A percentile compares a stretch with the other conserved stretches of the same genome.
Evolutionary conservation across 441 rosid genomes (phyloP).

Genomic region (Cnidoscolus chayamansa): DNA sequence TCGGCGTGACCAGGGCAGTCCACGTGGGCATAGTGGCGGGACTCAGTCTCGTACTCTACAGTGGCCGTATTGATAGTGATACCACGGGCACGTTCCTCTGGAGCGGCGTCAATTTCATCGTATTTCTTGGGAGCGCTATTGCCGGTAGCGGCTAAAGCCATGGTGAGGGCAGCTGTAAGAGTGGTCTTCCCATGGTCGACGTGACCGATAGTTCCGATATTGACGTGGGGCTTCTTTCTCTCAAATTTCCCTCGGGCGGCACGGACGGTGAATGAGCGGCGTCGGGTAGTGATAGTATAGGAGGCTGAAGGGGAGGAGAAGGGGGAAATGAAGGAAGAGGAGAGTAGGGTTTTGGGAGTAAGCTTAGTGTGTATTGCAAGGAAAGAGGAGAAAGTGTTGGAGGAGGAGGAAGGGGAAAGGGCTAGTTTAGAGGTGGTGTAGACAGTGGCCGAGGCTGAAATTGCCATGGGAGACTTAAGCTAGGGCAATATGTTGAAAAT

Average conservation of each 20-base stretch:
- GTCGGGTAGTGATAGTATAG: constrained; percentile 20
- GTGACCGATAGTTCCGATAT: constrained; percentile 95
- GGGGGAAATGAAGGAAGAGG: constrained; percentile 46
- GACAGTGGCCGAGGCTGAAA: constrained; percentile 41
- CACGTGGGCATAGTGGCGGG: constrained; percentile 89
- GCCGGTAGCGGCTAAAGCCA: constrained; percentile 84
- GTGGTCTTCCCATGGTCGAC: constrained; percentile 99
- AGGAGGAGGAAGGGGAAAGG: constrained; percentile 27
- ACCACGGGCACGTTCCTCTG: constrained; percentile 93
- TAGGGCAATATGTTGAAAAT: no score
- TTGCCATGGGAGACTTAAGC: constrained; percentile 35
- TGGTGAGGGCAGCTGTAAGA: constrained; percentile 87
- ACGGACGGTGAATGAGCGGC: constrained; percentile 55
- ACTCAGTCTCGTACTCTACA: constrained; percentile 84
- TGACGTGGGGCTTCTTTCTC: constrained; percentile 90
- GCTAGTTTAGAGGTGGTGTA: constrained; percentile 34
- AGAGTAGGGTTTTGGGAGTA: constrained; percentile 34
- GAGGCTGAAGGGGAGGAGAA: constrained; percentile 28
- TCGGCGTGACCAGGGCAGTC: constrained; percentile 95
- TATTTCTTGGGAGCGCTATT: constrained; percentile 77
- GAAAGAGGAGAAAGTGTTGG: constrained; percentile 21
- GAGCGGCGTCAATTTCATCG: constrained; percentile 99
- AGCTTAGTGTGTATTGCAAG: constrained; percentile 20
- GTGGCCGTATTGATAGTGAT: constrained; percentile 96
- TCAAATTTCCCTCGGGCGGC: constrained; percentile 96